Percentiles rank a stretch among this genome's conserved stretches.
Conservation (phyloP, 2,329 filamentous ascomycete genomes). For the Fusarium drepaniforme region DNA sequence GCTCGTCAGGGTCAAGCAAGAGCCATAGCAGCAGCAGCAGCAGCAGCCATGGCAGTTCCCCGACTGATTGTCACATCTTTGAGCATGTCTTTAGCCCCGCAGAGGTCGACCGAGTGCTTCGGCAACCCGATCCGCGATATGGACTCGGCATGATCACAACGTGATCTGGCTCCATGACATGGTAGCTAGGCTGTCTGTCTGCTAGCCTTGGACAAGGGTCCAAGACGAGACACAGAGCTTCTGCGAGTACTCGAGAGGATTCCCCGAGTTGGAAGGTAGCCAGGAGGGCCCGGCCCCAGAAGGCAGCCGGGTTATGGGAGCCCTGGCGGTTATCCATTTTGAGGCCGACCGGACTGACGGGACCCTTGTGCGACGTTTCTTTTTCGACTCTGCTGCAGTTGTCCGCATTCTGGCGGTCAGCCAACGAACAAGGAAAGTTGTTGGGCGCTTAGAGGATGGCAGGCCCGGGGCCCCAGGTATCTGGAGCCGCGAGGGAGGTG, state of each 20-base stretch:
- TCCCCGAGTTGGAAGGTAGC: slow-evolving; percentile 15
- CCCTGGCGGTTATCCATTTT: slow-evolving; percentile 23
- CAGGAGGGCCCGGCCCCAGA: slow-evolving; percentile 20
- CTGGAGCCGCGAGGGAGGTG: neutral
- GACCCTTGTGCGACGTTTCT: slow-evolving; percentile 37
- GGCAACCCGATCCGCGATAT: slow-evolving; percentile 66
- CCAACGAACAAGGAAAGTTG: slow-evolving; percentile 23
- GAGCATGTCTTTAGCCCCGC: slow-evolving; percentile 61
- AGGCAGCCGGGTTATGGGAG: slow-evolving; percentile 15
- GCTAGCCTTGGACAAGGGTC: neutral
- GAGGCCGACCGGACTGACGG: slow-evolving; percentile 35
- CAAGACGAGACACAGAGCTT: slow-evolving; percentile 1
- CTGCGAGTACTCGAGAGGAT: slow-evolving; percentile 10
- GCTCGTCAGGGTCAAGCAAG: slow-evolving; percentile 46
- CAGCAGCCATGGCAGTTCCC: slow-evolving; percentile 46
- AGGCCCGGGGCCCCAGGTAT: slow-evolving; percentile 11
- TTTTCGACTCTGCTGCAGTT: slow-evolving; percentile 30
- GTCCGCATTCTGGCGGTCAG: slow-evolving; percentile 34
- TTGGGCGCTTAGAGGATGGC: slow-evolving; percentile 27
- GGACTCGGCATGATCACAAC: slow-evolving; percentile 65
- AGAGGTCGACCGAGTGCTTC: slow-evolving; percentile 64
- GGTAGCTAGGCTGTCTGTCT: neutral
- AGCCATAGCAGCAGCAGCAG: slow-evolving; percentile 44
- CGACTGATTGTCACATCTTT: slow-evolving; percentile 66
- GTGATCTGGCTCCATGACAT: slow-evolving; percentile 32